Conservation (phyloP, 805 yeast species). For the Yarrowia sp. region DNA sequence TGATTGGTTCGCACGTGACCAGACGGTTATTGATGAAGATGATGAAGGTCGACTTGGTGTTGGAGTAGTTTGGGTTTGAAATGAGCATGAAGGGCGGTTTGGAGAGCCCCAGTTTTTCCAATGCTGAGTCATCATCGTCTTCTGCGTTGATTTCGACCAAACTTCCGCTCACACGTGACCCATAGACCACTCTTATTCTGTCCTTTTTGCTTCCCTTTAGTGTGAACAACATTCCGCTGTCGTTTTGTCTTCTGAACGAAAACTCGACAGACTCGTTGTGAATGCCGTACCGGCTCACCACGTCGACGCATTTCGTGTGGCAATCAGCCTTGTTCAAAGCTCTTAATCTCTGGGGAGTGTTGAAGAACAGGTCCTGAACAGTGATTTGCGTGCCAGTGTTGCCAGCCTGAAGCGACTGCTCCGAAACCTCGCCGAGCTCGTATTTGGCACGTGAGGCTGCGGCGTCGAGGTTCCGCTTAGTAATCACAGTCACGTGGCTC, state of each 20-base stretch:
- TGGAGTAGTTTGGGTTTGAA: conserved; percentile 72
- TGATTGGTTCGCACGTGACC: conserved; percentile 81
- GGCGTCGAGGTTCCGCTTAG: conserved; percentile 65
- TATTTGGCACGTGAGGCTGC: conserved; percentile 79
- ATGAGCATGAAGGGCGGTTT: conserved; percentile 51
- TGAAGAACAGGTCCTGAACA: conserved; percentile 90
- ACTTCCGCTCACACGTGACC: conserved; percentile 62
- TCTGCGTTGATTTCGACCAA: conserved; percentile 52
- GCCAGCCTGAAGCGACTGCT: conserved; percentile 83
- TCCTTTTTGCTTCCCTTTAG: conserved; percentile 61
- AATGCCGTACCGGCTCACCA: conserved; percentile 81
- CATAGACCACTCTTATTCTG: conserved; percentile 75
- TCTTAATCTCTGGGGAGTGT: conserved; percentile 77
- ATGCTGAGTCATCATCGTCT: not conserved
- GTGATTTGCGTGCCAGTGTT: conserved; percentile 81
- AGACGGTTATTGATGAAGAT: conserved; percentile 86
- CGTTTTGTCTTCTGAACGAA: conserved; percentile 75
- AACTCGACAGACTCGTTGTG: conserved; percentile 75
- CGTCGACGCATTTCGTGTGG: conserved; percentile 76
- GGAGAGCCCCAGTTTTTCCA: not conserved
- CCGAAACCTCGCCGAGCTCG: conserved; percentile 66
- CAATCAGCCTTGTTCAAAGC: conserved; percentile 75
- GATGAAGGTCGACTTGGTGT: conserved; percentile 72
- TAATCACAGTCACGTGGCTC: conserved; percentile 77
- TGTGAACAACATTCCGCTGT: conserved; percentile 67